Conservation (phyloP, 2,329 filamentous ascomycete genomes). For the Pyricularia sp. region DNA sequence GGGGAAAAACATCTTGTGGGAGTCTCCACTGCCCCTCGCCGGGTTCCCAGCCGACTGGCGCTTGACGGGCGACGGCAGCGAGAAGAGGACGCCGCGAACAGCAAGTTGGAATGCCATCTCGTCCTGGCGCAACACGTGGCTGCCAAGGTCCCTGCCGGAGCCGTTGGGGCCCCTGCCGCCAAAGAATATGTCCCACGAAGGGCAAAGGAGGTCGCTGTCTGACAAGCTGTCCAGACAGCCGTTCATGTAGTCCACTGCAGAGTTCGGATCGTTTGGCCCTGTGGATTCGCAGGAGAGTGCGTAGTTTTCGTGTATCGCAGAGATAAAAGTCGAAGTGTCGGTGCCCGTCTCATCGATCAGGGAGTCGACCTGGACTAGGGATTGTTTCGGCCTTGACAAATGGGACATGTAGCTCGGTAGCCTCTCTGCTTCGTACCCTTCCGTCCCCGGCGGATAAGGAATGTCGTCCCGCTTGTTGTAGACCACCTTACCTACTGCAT, state of each 20-base stretch:
- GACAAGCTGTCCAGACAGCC: conserved; percentile 81
- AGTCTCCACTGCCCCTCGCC: conserved; percentile 33
- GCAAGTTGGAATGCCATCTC: conserved; percentile 90
- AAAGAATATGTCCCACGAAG: conserved; percentile 57
- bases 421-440: conserved; percentile 32
- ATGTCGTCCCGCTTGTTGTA: conserved; percentile 78
- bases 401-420: conserved; percentile 48
- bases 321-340: conserved; percentile 47
- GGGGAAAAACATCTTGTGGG: conserved; percentile 87
- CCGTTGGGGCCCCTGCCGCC: conserved; percentile 35
- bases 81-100: conserved; percentile 74
- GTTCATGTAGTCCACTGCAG: conserved; percentile 65
- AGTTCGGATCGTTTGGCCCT: conserved; percentile 34
- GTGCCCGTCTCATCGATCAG: conserved; percentile 91
- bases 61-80: conserved; percentile 75
- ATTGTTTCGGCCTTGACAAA: conserved; percentile 44
- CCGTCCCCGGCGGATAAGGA: conserved; percentile 21
- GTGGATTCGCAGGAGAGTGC: conserved; percentile 62
- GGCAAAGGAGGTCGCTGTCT: conserved; percentile 72
- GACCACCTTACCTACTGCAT: conserved; percentile 88
- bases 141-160: conserved; percentile 36
- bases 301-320: conserved; percentile 58
- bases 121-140: conserved; percentile 74
- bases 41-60: conserved; percentile 37
- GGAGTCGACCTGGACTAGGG: conserved; percentile 55